Evolutionary conservation across 208 protist species (phyloP).

Genomic region (Crithidia thermophila): DNA sequence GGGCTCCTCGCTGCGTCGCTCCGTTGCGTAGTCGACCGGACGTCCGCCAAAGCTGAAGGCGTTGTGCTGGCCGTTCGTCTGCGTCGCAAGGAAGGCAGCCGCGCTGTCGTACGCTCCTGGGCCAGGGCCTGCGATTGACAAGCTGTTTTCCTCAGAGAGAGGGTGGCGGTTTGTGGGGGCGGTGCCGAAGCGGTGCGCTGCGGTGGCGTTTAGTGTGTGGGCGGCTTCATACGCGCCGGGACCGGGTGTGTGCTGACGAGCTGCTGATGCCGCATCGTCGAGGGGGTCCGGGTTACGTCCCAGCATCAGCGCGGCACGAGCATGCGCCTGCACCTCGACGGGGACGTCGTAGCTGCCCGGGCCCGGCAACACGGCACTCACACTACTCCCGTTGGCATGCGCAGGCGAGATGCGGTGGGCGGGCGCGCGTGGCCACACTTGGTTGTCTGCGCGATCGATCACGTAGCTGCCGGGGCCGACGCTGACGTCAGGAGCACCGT

Average conservation of each 20-base stretch:
- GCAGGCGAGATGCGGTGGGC: conserved; percentile 12
- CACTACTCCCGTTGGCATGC: neutral
- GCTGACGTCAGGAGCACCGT: too few relatives aligned
- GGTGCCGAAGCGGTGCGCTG: conserved; percentile 12
- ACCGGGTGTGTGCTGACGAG: conserved; percentile 37
- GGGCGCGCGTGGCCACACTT: conserved; percentile 27
- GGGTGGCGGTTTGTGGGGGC: conserved; percentile 14
- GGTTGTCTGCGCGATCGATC: conserved; percentile 15
- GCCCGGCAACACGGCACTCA: conserved; percentile 13
- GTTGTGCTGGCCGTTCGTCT: conserved; percentile 1
- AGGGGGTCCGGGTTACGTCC: conserved; percentile 1
- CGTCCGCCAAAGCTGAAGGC: conserved; percentile 25
- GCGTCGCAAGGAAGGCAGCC: conserved; percentile 10
- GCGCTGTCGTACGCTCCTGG: conserved; percentile 39
- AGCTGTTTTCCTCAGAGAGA: too few relatives aligned
- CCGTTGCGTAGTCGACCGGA: neutral
- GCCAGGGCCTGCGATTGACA: conserved; percentile 11
- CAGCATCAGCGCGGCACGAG: conserved; percentile 18
- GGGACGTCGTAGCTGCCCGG: conserved; percentile 53
- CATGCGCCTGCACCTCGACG: conserved; percentile 16
- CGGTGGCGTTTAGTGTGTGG: neutral
- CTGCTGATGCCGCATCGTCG: neutral
- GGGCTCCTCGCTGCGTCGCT: conserved; percentile 11
- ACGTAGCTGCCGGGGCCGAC: conserved; percentile 39
- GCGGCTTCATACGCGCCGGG: conserved; percentile 46